A percentile compares a stretch with the other conserved stretches of the same genome.
Evolutionary conservation across 2,329 filamentous ascomycete species (phyloP).

Genomic region (Exophiala mesophila): DNA sequence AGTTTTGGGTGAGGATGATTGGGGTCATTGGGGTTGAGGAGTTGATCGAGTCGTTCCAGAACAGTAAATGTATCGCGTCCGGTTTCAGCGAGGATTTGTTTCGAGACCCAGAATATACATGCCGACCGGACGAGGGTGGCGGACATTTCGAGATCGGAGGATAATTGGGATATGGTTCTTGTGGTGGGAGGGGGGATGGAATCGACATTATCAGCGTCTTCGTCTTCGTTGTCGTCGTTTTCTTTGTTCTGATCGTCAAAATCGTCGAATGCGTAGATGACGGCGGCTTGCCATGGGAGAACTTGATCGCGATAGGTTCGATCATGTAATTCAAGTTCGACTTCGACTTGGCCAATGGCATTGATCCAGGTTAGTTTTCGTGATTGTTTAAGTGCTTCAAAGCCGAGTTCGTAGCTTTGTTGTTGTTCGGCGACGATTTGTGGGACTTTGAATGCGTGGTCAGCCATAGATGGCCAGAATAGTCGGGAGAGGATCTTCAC

Average conservation of each 20-base stretch:
- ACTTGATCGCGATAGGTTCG: slow-evolving; percentile 65
- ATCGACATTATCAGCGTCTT: too few relatives aligned
- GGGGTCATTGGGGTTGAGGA: slow-evolving; percentile 23
- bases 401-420: slow-evolving; percentile 66
- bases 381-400: slow-evolving; percentile 73
- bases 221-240: slow-evolving; percentile 31
- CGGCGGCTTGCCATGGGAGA: slow-evolving; percentile 77
- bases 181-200: too few relatives aligned
- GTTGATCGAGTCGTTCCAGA: slow-evolving; percentile 48
- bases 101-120: slow-evolving; percentile 59
- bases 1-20: too few relatives aligned
- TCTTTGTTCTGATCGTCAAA: too few relatives aligned
- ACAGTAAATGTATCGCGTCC: slow-evolving; percentile 51
- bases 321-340: slow-evolving; percentile 79
- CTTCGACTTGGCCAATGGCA: slow-evolving; percentile 70
- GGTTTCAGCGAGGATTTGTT: slow-evolving; percentile 45
- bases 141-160: slow-evolving; percentile 51
- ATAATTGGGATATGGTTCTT: slow-evolving; percentile 41
- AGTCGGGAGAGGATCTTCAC: slow-evolving; percentile 85
- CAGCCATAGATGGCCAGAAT: slow-evolving; percentile 81
- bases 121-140: slow-evolving; percentile 54
- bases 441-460: slow-evolving; percentile 45
- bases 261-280: slow-evolving; percentile 76
- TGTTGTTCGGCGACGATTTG: slow-evolving; percentile 53
- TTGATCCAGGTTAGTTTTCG: slow-evolving; percentile 87